Evolutionary conservation across 805 yeast species (phyloP).

Genomic region (Wickerhamomyces tratensis): DNA sequence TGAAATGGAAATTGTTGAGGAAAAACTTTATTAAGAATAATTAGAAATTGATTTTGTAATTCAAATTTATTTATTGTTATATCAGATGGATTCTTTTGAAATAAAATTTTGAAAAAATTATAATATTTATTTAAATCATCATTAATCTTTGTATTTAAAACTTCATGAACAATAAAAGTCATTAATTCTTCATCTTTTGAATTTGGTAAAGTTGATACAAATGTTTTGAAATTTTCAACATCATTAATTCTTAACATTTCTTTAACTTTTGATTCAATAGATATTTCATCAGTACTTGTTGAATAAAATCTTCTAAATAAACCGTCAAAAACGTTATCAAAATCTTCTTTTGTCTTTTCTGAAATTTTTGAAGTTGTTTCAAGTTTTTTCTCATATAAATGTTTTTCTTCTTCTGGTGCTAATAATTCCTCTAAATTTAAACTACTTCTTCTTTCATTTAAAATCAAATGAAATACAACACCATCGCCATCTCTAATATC

Average conservation of each 20-base stretch:
- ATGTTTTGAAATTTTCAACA: slow-evolving; percentile 1
- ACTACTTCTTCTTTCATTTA: slow-evolving; percentile 55
- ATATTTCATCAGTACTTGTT: slow-evolving; percentile 2
- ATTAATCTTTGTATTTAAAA: background rate
- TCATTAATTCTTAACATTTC: slow-evolving; percentile 9
- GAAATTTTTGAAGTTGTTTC: background rate
- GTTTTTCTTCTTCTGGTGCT: slow-evolving; percentile 28
- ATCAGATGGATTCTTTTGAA: background rate
- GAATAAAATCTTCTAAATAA: slow-evolving; percentile 31
- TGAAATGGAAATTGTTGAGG: background rate
- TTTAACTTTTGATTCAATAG: slow-evolving; percentile 4
- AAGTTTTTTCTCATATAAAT: slow-evolving; percentile 4
- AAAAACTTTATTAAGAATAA: too few species aligned
- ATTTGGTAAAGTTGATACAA: background rate
- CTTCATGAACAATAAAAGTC: background rate
- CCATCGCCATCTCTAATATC: slow-evolving; percentile 55
- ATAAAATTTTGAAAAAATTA: background rate
- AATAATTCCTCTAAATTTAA: slow-evolving; percentile 63
- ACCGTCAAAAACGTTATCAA: slow-evolving; percentile 36
- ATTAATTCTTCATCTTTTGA: background rate
- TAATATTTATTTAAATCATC: background rate
- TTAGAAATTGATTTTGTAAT: background rate
- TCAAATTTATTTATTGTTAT: background rate
- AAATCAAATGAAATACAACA: slow-evolving; percentile 63
- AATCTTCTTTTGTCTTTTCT: slow-evolving; percentile 2